These are phyloP conservation scores for Aspergillus funiculosus DNA, from an alignment of 495 filamentous ascomycete species.

Conservation along the genomic window DNA sequence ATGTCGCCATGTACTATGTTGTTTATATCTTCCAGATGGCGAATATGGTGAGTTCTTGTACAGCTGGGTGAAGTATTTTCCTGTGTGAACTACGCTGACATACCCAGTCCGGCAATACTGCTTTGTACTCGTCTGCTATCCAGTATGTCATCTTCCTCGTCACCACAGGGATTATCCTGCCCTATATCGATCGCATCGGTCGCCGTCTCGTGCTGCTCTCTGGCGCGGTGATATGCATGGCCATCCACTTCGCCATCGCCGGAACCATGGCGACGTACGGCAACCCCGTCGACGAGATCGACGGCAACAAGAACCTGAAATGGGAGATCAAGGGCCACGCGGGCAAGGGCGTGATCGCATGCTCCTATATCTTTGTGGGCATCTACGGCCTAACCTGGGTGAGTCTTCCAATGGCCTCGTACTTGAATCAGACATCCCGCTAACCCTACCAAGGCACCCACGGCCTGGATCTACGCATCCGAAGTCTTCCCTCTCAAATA, in stretches of 20 bases:
- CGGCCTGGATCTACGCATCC: constrained; percentile 69
- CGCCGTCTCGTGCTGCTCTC: constrained; percentile 63
- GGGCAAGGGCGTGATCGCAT: constrained; percentile 68
- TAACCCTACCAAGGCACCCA: constrained; percentile 47
- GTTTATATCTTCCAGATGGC: constrained; percentile 69
- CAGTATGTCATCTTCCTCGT: constrained; percentile 74
- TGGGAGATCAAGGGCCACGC: constrained; percentile 55
- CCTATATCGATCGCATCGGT: constrained; percentile 71
- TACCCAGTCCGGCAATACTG: constrained; percentile 52
- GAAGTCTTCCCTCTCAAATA: constrained; percentile 73
- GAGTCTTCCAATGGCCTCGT: constrained; percentile 2
- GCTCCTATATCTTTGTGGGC: constrained; percentile 72
- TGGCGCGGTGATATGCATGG: constrained; percentile 63
- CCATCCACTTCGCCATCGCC: constrained; percentile 60
- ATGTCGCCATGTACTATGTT: constrained; percentile 66
- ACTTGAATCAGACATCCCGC: not conserved
- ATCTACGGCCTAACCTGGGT: constrained; percentile 65
- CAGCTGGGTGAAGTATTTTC: too few relatives aligned
- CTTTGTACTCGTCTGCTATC: constrained; percentile 61
- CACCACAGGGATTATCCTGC: constrained; percentile 60
- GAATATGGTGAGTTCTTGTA: constrained; percentile 35
- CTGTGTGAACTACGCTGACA: too few relatives aligned
- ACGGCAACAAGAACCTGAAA: constrained; percentile 61
- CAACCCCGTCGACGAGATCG: constrained; percentile 50
- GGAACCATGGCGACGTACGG: constrained; percentile 45